A percentile compares a stretch with the other conserved stretches of the same genome.
Evolutionary conservation across 352 stramenopile genomes (phyloP).

Genomic region (Phytophthora constricta): DNA sequence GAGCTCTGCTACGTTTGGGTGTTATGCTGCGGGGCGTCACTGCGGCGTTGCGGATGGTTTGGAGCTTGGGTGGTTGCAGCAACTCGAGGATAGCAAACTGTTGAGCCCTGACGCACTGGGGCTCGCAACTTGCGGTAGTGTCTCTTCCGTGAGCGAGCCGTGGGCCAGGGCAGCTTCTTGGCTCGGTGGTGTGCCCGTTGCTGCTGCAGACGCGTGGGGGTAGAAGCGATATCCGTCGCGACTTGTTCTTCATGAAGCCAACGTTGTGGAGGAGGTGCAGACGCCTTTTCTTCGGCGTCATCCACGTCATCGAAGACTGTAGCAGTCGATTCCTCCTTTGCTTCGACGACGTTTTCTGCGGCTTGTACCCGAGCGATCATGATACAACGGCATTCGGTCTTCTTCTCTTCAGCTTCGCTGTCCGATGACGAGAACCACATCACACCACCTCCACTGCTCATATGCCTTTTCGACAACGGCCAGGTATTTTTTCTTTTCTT

Average conservation of each 20-base stretch:
- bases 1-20: not conserved
- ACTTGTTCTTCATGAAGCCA: not conserved
- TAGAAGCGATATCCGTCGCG: constrained; percentile 1
- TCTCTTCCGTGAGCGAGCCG: not conserved
- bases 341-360: not conserved
- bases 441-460: constrained; percentile 11
- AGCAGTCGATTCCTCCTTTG: not conserved
- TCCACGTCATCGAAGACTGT: not conserved
- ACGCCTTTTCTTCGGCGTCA: constrained; percentile 12
- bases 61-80: constrained; percentile 6
- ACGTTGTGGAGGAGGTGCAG: not conserved
- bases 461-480: constrained; percentile 6
- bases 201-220: constrained; percentile 5
- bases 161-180: constrained; percentile 15
- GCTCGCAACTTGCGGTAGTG: not conserved
- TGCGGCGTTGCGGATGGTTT: constrained; percentile 6
- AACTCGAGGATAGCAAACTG: not conserved
- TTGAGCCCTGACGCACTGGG: constrained; percentile 16
- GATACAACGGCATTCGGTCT: not conserved
- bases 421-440: constrained; percentile 12
- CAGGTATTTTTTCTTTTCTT: not conserved
- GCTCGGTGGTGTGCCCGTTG: not conserved
- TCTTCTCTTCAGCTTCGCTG: constrained; percentile 1
- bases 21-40: not conserved
- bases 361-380: not conserved